These are phyloP conservation scores for Dipteronia dyeriana DNA, from an alignment of 345 rosid species.

Conservation along the genomic window DNA sequence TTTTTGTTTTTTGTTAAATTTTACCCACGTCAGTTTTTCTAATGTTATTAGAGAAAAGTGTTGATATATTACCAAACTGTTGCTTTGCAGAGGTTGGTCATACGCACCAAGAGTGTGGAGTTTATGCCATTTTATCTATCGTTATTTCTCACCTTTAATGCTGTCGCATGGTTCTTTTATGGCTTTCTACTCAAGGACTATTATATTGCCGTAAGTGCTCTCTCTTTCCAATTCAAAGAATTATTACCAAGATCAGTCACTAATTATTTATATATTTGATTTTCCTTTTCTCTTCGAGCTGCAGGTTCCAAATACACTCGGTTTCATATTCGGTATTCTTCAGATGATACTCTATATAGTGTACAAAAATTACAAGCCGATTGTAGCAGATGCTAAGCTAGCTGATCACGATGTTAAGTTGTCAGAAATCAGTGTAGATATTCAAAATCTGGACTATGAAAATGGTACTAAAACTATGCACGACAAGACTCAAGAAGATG, in stretches of 20 bases:
- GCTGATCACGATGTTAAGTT: not conserved
- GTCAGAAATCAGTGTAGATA: not conserved
- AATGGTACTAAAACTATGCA: not conserved
- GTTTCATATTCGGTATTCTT: constrained; percentile 30
- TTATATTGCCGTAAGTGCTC: constrained; percentile 39
- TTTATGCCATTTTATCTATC: constrained; percentile 44
- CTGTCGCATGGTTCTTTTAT: constrained; percentile 36
- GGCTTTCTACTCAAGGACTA: constrained; percentile 35
- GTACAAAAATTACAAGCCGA: constrained; percentile 11
- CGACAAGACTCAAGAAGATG: not conserved
- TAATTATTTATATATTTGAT: not conserved
- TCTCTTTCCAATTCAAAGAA: not conserved
- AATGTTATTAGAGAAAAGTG: not conserved
- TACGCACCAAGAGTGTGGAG: constrained; percentile 45
- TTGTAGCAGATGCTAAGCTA: not conserved
- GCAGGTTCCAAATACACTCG: constrained; percentile 32
- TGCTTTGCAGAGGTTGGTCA: constrained; percentile 34
- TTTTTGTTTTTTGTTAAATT: not conserved
- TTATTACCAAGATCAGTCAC: not conserved
- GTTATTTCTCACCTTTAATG: constrained; percentile 34
- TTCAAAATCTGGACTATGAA: not conserved
- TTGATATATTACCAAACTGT: not conserved
- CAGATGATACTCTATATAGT: constrained; percentile 32
- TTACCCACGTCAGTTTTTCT: not conserved
- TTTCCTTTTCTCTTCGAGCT: not conserved